Evolutionary conservation across 306 rosid genomes (phyloP), one percentile per base, ranked within the genome.

Genomic region (Purshia tridentata): DNA sequence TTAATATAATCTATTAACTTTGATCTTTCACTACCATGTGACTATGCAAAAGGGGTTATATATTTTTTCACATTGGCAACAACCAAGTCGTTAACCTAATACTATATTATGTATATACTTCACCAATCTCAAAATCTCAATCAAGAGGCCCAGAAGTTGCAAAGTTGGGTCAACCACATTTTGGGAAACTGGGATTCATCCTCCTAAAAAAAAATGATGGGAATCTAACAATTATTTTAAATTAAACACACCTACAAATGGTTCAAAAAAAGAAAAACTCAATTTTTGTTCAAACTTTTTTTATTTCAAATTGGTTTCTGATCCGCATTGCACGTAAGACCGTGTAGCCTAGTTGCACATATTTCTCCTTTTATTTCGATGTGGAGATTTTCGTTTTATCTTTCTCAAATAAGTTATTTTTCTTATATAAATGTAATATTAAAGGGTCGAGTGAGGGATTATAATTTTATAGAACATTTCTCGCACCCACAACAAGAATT

Each of bases 151-250:
- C 35, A 35, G 40, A 16, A 16, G 14, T n/a, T 6, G 16, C 58
- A 9, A 19, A 56, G 59, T 65, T 76, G 52, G 80, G 49, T 39
- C 55, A 76, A 68, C 74, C 51, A 75, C 56, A 57, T 44, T 29
- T 29, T 29, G 35, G 35, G 35, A 29, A 29, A 29, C 2, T 29
- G 35, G 35, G 35, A 29, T 1, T 29, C 35, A 29, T 29, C 35
- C 1, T 29, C 35, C 35, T 29, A 29, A 29, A 29, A 29, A 23
- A 29, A 29, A 29, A 29, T 29, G 1, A 29, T 29, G 35, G 35
- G 35, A 29, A 29, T 29, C 35, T 29, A 29, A 29, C 35, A 29
- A 29, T 29, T 29, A 29, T 29, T 23, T 23, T 23, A 23, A 23
- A 23, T 23, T 23, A 23, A 23, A 23, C 29, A 23, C 29, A 23